phyloP scores from a whole-genome alignment of 371 early-diverging fungal species.

The Apophysomyces ossiformis region DNA sequence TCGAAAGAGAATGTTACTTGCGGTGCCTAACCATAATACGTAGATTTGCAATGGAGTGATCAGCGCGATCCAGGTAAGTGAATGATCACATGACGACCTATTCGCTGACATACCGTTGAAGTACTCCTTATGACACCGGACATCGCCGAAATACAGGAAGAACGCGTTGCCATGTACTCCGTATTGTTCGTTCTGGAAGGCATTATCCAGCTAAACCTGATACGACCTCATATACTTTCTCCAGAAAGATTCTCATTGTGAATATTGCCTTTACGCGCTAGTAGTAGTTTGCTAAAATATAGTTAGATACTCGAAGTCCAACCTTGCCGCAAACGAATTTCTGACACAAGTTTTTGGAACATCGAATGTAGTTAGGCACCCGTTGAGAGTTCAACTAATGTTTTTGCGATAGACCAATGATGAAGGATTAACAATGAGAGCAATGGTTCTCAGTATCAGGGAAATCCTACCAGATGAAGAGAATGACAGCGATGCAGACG shows the following conservation, averaged over 20 bases:
- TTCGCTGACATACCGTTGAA: not conserved
- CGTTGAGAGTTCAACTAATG: not conserved
- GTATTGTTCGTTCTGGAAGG: constrained; percentile 5
- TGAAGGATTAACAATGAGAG: not conserved
- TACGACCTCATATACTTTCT: constrained; percentile 2
- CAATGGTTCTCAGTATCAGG: constrained; percentile 3
- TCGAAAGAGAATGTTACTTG: not conserved
- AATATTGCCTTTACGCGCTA: not conserved
- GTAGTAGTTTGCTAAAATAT: not conserved
- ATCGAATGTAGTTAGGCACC: not conserved
- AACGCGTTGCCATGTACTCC: constrained; percentile 5
- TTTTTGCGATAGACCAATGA: not conserved
- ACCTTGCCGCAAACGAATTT: constrained; percentile 1
- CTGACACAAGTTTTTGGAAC: not conserved
- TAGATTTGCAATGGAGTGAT: constrained; percentile 1
- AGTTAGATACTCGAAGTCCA: not conserved
- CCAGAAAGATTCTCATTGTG: not conserved
- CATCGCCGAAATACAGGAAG: not conserved
- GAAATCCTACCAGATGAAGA: not conserved
- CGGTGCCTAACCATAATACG: not conserved
- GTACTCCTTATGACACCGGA: constrained; percentile 4
- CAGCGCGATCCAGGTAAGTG: not conserved
- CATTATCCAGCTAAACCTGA: not conserved
- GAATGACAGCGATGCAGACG: not conserved
- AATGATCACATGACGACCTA: too few relatives aligned